Conservation (phyloP, 495 filamentous ascomycete species). For the Podospora pseudoanserina region DNA sequence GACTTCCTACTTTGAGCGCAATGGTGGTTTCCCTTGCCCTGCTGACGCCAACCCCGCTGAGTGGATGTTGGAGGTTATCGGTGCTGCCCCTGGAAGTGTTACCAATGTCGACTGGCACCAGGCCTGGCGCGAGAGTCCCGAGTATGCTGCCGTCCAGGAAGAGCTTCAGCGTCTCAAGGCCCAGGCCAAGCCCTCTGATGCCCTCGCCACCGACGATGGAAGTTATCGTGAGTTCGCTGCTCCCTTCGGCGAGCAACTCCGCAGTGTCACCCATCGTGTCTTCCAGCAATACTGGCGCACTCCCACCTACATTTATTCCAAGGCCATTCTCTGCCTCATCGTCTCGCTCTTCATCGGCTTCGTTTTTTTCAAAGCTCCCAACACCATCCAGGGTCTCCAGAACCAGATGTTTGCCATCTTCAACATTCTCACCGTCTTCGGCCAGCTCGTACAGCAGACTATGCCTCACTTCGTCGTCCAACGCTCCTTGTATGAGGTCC, state of each 20-base stretch:
- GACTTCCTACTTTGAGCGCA: constrained; percentile 74
- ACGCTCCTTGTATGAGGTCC: constrained; percentile 76
- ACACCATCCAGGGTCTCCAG: constrained; percentile 72
- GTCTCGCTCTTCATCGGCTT: constrained; percentile 81
- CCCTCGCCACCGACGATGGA: constrained; percentile 28
- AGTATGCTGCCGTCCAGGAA: constrained; percentile 61
- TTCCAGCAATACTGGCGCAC: constrained; percentile 91
- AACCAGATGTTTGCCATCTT: constrained; percentile 89
- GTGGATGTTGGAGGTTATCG: constrained; percentile 94
- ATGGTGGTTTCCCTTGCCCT: constrained; percentile 71
- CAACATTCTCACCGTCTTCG: constrained; percentile 73
- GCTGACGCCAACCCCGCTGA: constrained; percentile 83
- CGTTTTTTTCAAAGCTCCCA: constrained; percentile 72
- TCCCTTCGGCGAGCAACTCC: constrained; percentile 52
- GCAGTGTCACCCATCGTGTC: constrained; percentile 57
- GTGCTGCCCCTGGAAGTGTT: constrained; percentile 77
- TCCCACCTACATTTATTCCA: constrained; percentile 80
- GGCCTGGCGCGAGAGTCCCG: constrained; percentile 72
- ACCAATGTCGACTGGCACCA: constrained; percentile 79
- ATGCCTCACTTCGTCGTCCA: constrained; percentile 82
- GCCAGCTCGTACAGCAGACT: constrained; percentile 72
- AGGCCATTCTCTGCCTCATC: constrained; percentile 53
- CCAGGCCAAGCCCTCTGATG: constrained; percentile 45
- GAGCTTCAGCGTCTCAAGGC: constrained; percentile 68
- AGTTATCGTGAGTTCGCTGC: constrained; percentile 56